phyloP scores from a whole-genome alignment of 2,329 filamentous ascomycete genomes.

The Cercospora sp. region DNA sequence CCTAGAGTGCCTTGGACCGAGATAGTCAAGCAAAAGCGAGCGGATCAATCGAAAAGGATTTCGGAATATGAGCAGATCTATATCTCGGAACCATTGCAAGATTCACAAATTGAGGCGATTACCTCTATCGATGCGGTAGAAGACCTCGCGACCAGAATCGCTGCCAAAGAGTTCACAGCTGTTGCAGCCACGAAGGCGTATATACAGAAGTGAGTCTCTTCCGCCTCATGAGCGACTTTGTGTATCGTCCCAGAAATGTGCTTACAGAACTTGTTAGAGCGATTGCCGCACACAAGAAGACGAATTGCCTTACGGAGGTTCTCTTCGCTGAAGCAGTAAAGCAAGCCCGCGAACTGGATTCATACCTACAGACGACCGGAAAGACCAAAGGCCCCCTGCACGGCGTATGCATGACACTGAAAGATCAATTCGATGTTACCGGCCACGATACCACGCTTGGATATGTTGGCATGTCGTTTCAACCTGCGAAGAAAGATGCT shows the following conservation, averaged over 20 bases:
- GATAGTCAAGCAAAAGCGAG: not conserved
- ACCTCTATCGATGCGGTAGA: constrained; percentile 14
- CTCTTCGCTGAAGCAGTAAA: constrained; percentile 57
- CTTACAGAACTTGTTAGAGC: constrained; percentile 14
- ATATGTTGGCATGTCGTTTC: constrained; percentile 53
- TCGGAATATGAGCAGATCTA: not conserved
- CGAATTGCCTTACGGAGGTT: constrained; percentile 61
- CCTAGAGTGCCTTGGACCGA: not conserved
- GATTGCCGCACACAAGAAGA: constrained; percentile 36
- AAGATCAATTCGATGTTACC: constrained; percentile 59
- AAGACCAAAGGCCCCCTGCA: constrained; percentile 38
- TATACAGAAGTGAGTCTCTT: constrained; percentile 22
- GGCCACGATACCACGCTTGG: constrained; percentile 55
- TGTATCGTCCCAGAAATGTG: too few relatives aligned
- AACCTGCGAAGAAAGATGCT: constrained; percentile 53
- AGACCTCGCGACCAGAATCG: constrained; percentile 13
- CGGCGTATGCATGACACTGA: constrained; percentile 50
- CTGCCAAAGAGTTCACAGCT: constrained; percentile 16
- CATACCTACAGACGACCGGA: constrained; percentile 51
- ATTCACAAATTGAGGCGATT: constrained; percentile 2
- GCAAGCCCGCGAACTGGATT: constrained; percentile 53
- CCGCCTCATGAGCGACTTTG: too few relatives aligned
- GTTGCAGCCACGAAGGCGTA: constrained; percentile 20
- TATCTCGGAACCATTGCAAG: not conserved
- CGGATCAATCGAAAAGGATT: constrained; percentile 1